Evolutionary conservation across 2,329 filamentous ascomycete species (phyloP).

Genomic region (Epichloe aotearoae): DNA sequence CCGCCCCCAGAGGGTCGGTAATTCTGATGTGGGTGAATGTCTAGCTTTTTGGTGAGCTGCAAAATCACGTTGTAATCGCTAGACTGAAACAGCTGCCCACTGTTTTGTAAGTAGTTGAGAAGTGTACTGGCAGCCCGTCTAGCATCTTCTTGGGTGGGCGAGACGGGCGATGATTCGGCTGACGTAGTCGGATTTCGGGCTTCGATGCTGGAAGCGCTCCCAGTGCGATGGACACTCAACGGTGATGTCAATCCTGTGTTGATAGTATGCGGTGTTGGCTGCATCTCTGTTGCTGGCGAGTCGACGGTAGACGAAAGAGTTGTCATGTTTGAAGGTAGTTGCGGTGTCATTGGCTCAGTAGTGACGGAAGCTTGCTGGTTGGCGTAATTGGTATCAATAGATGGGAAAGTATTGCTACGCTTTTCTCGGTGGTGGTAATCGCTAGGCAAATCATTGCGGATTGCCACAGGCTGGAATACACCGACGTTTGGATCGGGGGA

Average conservation of each 20-base stretch:
- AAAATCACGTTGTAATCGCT: slow-evolving; percentile 66
- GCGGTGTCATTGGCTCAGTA: slow-evolving; percentile 35
- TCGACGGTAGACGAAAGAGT: slow-evolving; percentile 39
- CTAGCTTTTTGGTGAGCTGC: slow-evolving; percentile 75
- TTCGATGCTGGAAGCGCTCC: slow-evolving; percentile 23
- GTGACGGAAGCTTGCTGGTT: slow-evolving; percentile 22
- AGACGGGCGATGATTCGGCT: slow-evolving; percentile 45
- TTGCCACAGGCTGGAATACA: slow-evolving; percentile 38
- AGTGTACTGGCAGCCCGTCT: slow-evolving; percentile 69
- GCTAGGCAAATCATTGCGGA: slow-evolving; percentile 22
- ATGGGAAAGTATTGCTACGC: slow-evolving; percentile 76
- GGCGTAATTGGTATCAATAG: slow-evolving; percentile 48
- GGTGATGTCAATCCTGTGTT: slow-evolving; percentile 30
- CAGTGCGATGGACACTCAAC: slow-evolving; percentile 20
- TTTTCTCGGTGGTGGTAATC: slow-evolving; percentile 56
- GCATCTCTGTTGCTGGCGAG: slow-evolving; percentile 35
- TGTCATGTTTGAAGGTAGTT: slow-evolving; percentile 32
- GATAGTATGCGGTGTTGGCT: slow-evolving; percentile 27
- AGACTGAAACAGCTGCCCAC: slow-evolving; percentile 53
- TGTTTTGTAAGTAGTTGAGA: slow-evolving; percentile 64
- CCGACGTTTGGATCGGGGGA: slow-evolving; percentile 64
- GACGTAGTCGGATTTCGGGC: slow-evolving; percentile 12
- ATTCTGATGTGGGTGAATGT: slow-evolving; percentile 43
- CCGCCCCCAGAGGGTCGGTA: slow-evolving; percentile 28
- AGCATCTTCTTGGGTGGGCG: slow-evolving; percentile 76